Base-by-base conservation (phyloP, 2,329 filamentous ascomycete genomes). In the Curvularia sp. region DNA sequence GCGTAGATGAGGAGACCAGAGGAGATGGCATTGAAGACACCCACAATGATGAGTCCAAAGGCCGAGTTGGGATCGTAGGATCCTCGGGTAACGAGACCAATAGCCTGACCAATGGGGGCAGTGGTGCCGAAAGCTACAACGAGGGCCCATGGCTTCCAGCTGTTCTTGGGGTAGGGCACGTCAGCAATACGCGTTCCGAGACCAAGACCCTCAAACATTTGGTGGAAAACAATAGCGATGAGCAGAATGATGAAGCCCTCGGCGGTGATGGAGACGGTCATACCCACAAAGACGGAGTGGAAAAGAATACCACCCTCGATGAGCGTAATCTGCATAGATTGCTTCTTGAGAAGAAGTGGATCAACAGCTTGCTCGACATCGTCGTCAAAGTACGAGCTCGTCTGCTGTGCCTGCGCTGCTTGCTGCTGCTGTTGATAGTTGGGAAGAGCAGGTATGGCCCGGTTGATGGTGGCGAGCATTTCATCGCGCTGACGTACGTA, bases 1-100 rank as follows among this genome's bases (percentile, higher is more conserved):
- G 86, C 86, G 67, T 87, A 88, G 50, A 88, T 82, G 6, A 88
- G 73, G 27, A 88, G 79, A 69, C 86, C 86, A 25, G 76, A 87
- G 1, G 86, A 88, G 80, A 89, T 88, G 25, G 87, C 85, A 66
- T 89, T 89, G 75, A 88, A 89, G 0, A 86, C 73, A 45, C 87
- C 87, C 10, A 89, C 86, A 49, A 89, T 82, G 57, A 89, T 86
- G 27, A 89, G 72, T 30, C 86, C 87, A 55, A 88, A 85, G 8
- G 86, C 86, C 55, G 85, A 87, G 58, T 86, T 82, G 0, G 86
- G 86, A 55, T 89, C 86, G 61, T 89, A 89, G 3, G 80, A 79
- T 66, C 82, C 82, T 53, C 84, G 80, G 1, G 84, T 83, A 5
- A 80, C 62, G 9, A 89, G 79, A 23, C 87, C 87, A 57, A 89